Evolutionary conservation across 1,284 basidiomycete genomes (phyloP), one percentile per base, ranked within the genome.

Genomic region (Marasmius sp.): DNA sequence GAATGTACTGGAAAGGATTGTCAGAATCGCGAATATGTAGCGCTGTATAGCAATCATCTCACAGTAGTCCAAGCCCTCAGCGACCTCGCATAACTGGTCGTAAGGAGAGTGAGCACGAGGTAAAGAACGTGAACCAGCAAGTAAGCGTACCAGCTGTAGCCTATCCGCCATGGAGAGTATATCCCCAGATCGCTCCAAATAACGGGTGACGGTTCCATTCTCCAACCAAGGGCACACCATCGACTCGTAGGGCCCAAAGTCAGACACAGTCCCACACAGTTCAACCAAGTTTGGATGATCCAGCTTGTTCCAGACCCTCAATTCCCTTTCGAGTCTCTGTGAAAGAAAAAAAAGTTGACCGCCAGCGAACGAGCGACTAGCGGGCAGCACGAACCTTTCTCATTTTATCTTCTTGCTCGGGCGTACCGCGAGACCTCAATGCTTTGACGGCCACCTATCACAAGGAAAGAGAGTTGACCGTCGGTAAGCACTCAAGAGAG

Each of bases 161-260:
- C 77, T 70, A 62, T 79, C 76, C 33, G 71, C 64, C 58, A 75
- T 70, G 9, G 72, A 72, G 47, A 79, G 61, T 34, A 77, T 70
- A 64, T 78, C 76, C 6, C 76, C 75, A 60, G 65, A 71, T 33
- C 67, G 64, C 60, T 81, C 79, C 64, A 83, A 64, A 64, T 81
- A 80, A 61, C 75, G 77, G 38, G 74, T 77, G 1, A 81, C 67
- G 34, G 76, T 81, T 2, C 81, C 81, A 48, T 81, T 75, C 11
- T 80, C 76, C 59, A 77, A 70, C 81, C 81, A 83, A 0, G 81
- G 82, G 51, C 77, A 83, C 7, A 83, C 80, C 71, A 83, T 78
- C 0, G 79, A 76, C 9, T 66, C 66, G 45, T 77, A 76, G 33
- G 69, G 74, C 12, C 81, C 80, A 61, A 81, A 81, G 58, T 74